phyloP scores from a whole-genome alignment of 2,329 filamentous ascomycete species.

The Epichloe scottii region DNA sequence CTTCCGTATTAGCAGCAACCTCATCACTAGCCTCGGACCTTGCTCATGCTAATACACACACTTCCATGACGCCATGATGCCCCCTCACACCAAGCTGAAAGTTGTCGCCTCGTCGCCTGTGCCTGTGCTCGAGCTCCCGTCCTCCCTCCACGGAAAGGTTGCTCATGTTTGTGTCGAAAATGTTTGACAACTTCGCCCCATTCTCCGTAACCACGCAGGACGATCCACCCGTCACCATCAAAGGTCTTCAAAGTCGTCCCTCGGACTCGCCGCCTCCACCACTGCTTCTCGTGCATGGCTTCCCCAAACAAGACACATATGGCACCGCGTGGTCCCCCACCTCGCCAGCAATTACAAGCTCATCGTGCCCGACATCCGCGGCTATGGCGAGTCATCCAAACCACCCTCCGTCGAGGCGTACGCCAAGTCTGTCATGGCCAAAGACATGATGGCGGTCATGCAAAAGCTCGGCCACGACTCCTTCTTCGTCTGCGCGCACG shows the following conservation, averaged over 20 bases:
- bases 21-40: too few species aligned
- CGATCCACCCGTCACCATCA: constrained; percentile 27
- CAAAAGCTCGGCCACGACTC: constrained; percentile 22
- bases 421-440: constrained; percentile 36
- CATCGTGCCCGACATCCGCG: constrained; percentile 35
- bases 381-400: constrained; percentile 39
- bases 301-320: constrained; percentile 39
- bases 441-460: constrained; percentile 35
- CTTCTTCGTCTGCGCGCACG: constrained; percentile 42
- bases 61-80: too few species aligned
- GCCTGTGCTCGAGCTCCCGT: too few species aligned
- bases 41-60: too few species aligned
- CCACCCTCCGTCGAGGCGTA: constrained; percentile 24
- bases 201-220: constrained; percentile 27
- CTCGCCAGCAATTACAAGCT: constrained; percentile 28
- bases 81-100: too few species aligned
- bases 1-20: too few species aligned
- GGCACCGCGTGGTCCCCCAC: constrained; percentile 32
- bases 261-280: constrained; percentile 20
- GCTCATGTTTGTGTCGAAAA: constrained; percentile 6
- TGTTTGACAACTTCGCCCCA: constrained; percentile 27
- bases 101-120: too few species aligned
- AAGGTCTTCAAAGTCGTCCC: constrained; percentile 23
- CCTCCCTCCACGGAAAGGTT: too few species aligned
- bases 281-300: constrained; percentile 38